Conservation (phyloP, 108 stramenopile genomes). For the Cyclotella cryptica region DNA sequence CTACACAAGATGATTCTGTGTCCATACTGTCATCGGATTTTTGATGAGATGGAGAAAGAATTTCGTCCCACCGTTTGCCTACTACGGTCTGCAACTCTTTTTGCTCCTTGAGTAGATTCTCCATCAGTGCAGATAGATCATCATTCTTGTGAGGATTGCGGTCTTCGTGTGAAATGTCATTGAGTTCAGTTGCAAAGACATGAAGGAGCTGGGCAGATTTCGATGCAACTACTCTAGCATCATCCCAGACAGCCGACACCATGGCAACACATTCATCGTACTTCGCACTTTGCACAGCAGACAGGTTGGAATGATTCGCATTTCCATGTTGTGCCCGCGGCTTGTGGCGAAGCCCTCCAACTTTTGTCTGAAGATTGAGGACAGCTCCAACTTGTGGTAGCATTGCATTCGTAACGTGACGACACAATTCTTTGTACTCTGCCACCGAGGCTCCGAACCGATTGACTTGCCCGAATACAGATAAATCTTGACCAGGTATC, state of each 20-base stretch:
- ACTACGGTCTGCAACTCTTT: conserved; percentile 34
- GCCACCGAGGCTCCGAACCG: conserved; percentile 43
- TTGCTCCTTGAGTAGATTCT: conserved; percentile 37
- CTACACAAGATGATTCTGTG: background rate
- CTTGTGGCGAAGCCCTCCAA: background rate
- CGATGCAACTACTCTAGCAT: conserved; percentile 45
- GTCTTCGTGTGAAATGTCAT: conserved; percentile 12
- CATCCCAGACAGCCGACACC: conserved; percentile 44
- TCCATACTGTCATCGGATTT: background rate
- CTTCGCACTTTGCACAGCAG: conserved; percentile 15
- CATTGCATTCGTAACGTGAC: conserved; percentile 33
- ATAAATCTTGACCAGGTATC: background rate
- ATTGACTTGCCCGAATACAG: conserved; percentile 1
- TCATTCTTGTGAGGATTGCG: background rate
- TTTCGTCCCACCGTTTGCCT: conserved; percentile 31
- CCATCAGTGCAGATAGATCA: conserved; percentile 21
- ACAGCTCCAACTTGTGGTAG: conserved; percentile 24
- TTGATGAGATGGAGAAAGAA: background rate
- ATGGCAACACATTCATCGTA: conserved; percentile 24
- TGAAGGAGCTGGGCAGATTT: conserved; percentile 51
- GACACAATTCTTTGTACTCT: conserved; percentile 51
- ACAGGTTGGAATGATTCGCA: background rate
- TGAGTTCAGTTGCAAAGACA: conserved; percentile 30
- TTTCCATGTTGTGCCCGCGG: background rate
- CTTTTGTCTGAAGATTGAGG: conserved; percentile 32